These are phyloP conservation scores for Metahyphopichia silvanorum DNA, from an alignment of 805 yeast genomes.

Conservation along the genomic window DNA sequence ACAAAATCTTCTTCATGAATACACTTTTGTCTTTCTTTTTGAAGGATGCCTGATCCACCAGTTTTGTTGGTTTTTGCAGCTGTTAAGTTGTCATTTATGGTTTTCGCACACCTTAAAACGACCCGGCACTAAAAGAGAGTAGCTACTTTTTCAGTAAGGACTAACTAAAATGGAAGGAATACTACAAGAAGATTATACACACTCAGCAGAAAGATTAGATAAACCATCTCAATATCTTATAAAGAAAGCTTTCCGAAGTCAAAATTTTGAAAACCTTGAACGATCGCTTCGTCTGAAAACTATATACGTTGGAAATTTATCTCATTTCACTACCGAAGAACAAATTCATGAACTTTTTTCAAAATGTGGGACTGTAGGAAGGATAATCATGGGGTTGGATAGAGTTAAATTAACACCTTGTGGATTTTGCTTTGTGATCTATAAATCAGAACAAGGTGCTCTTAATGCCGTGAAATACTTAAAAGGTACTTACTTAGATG, in stretches of 20 bases:
- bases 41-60: no score
- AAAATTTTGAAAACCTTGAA: constrained; percentile 57
- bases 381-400: constrained; percentile 93
- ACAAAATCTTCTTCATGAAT: no score
- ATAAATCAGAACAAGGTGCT: constrained; percentile 64
- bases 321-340: constrained; percentile 92
- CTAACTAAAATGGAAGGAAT: no score
- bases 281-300: constrained; percentile 67
- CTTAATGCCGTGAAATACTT: constrained; percentile 79
- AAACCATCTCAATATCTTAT: constrained; percentile 68
- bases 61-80: no score
- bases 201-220: constrained; percentile 67
- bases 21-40: no score
- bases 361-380: constrained; percentile 73
- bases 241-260: constrained; percentile 57
- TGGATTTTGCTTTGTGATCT: constrained; percentile 93
- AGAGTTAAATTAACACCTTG: constrained; percentile 90
- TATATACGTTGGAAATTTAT: constrained; percentile 85
- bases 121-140: no score
- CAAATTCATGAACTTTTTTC: constrained; percentile 85
- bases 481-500: constrained; percentile 80
- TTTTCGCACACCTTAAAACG: no score
- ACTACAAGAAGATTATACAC: constrained; percentile 47
- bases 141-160: no score
- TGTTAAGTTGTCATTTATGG: no score